A percentile compares a stretch with the other conserved stretches of the same genome.
Evolutionary conservation across 805 yeast species (phyloP).

Genomic region (Ascoidea tarda): DNA sequence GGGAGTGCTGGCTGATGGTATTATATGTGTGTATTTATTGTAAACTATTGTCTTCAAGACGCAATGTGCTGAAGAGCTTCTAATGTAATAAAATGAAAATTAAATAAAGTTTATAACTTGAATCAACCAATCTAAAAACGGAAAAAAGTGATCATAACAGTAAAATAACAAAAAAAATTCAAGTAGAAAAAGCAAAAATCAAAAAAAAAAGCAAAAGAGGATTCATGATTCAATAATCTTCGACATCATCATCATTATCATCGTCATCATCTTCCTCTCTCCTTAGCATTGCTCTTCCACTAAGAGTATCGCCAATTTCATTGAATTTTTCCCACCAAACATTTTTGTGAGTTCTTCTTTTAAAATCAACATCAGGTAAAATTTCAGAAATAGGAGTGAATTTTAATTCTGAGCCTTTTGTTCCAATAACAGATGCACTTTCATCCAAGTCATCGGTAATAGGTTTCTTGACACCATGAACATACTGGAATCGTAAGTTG

Average conservation of each 20-base stretch:
- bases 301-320: slow-evolving; percentile 49
- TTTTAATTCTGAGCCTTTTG: slow-evolving; percentile 48
- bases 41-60: too few relatives aligned
- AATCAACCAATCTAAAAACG: neutral
- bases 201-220: neutral
- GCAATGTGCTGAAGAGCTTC: too few relatives aligned
- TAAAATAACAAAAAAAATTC: too few relatives aligned
- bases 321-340: slow-evolving; percentile 57
- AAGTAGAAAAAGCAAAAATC: neutral
- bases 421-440: slow-evolving; percentile 50
- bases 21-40: too few relatives aligned
- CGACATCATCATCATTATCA: too few relatives aligned
- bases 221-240: neutral
- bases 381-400: slow-evolving; percentile 43
- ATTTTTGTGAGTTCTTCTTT: slow-evolving; percentile 48
- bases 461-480: slow-evolving; percentile 32
- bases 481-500: slow-evolving; percentile 36
- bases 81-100: too few relatives aligned
- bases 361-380: slow-evolving; percentile 46
- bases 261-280: slow-evolving; percentile 9
- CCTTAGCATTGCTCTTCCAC: slow-evolving; percentile 51
- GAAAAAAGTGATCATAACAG: neutral
- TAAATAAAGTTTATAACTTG: neutral
- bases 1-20: too few relatives aligned
- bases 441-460: slow-evolving; percentile 27